Percentiles rank a stretch among this genome's conserved stretches.
phyloP scores from a whole-genome alignment of 1,284 basidiomycete species.

The Austroboletus novae-zelandiae region DNA sequence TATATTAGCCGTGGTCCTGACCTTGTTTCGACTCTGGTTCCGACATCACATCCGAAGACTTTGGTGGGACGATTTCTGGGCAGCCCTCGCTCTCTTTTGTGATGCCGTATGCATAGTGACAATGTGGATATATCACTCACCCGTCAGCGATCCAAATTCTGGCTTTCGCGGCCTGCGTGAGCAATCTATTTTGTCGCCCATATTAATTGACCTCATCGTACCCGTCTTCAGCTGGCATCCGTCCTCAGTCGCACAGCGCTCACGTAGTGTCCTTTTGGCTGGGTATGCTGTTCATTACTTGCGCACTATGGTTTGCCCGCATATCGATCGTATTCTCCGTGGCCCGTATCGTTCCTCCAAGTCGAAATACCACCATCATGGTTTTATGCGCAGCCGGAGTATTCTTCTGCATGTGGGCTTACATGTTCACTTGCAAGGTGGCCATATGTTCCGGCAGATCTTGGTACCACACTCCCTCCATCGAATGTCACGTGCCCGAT shows the following conservation, averaged over 20 bases:
- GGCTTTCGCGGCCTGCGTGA: slow-evolving; percentile 13
- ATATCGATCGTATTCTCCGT: slow-evolving; percentile 31
- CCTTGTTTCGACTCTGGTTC: slow-evolving; percentile 30
- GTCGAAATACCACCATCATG: slow-evolving; percentile 1
- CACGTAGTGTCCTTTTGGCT: slow-evolving; percentile 25
- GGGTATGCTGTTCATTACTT: slow-evolving; percentile 21
- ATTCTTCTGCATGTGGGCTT: slow-evolving; percentile 23
- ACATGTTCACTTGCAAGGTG: slow-evolving; percentile 17
- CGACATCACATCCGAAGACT: slow-evolving; percentile 19
- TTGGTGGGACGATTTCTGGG: slow-evolving; percentile 32
- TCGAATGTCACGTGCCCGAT: slow-evolving; percentile 16
- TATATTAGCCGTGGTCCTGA: slow-evolving; percentile 14
- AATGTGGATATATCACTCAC: slow-evolving; percentile 17
- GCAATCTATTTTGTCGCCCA: not conserved
- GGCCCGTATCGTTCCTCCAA: slow-evolving; percentile 25
- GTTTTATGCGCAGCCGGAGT: slow-evolving; percentile 1
- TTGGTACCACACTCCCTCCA: slow-evolving; percentile 15
- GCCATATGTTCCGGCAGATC: slow-evolving; percentile 16
- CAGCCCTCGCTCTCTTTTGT: slow-evolving; percentile 18
- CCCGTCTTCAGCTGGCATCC: slow-evolving; percentile 3
- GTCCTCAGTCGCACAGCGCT: slow-evolving; percentile 11
- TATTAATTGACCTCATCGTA: not conserved
- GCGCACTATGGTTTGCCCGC: slow-evolving; percentile 29
- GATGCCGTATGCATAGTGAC: slow-evolving; percentile 11
- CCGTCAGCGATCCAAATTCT: slow-evolving; percentile 11